These are phyloP conservation scores for Sisymbrium altissimum DNA, from an alignment of 345 rosid genomes.

Conservation along the genomic window DNA sequence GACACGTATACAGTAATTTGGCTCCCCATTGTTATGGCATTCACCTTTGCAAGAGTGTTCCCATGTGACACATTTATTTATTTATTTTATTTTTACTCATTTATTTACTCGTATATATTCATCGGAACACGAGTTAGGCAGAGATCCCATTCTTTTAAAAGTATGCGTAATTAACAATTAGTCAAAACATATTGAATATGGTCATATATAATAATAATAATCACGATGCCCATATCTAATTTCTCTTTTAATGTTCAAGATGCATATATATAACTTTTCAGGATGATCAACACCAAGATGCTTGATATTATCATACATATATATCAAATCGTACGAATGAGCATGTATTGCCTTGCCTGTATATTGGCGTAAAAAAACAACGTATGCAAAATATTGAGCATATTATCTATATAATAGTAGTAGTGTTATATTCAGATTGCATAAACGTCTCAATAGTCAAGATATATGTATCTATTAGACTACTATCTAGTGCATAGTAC, in stretches of 20 bases:
- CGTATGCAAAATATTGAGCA: background rate
- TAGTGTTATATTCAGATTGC: background rate
- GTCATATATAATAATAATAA: background rate
- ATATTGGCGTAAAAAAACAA: background rate
- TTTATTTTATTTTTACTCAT: too few relatives aligned
- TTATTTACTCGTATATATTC: background rate
- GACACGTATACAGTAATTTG: slow-evolving; percentile 26
- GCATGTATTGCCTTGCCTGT: background rate
- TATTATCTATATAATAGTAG: background rate
- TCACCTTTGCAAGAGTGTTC: slow-evolving; percentile 9
- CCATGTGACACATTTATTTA: slow-evolving; percentile 20
- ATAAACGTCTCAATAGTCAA: background rate
- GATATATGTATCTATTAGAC: background rate
- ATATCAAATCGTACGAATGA: background rate
- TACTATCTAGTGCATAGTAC: background rate
- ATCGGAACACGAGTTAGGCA: slow-evolving; percentile 24
- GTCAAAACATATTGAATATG: background rate
- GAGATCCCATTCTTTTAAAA: slow-evolving; percentile 2
- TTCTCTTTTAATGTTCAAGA: background rate
- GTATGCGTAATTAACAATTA: background rate
- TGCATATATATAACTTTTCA: background rate
- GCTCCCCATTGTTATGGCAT: slow-evolving; percentile 33
- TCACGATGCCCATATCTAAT: background rate
- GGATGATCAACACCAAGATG: background rate
- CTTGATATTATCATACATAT: background rate